Evolutionary conservation across 1,284 basidiomycete genomes (phyloP), one percentile per base, ranked within the genome.

Genomic region (Pterula multifida): DNA sequence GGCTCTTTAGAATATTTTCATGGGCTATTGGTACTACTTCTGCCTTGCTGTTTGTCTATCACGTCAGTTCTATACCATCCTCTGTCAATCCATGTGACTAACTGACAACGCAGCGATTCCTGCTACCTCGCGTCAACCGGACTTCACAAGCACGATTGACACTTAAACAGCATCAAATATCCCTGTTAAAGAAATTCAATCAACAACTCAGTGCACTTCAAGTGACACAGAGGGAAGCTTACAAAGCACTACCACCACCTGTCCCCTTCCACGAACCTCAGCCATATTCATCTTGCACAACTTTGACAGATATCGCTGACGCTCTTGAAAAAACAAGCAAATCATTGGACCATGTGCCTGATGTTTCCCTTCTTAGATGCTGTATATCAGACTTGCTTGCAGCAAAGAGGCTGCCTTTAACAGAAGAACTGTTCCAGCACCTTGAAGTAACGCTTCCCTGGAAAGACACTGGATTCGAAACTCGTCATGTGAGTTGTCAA

Each of bases 11-110:
- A 50, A 59, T 68, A 2, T 52, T 68, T n/a, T 62, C 63, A n/a
- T 72, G 69, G 68, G 28, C 66, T 32, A 61, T 66, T 4, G 69
- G 69, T 13, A 58, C 65, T 9, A 68, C 68, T 15, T 64, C 61
- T 3, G 60, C 59, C 0, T 47, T 69, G 2, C 55, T 71, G 23
- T 49, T 69, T 1, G 50, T 67, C 4, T 72, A 71, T 57, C 68
- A 61, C 42, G 64, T 65, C 25, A 47, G 63, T 54, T 4, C 17
- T 26, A 3, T 13, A 15, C 9, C 22, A 4, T 24, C 9, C 26
- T 47, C 4, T 13, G 12, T 3, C 45, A n/a, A 47, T 4, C 21
- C 9, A 17, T 11, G 6, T 22, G 12, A 15, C 22, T 6, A 36
- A 36, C 45, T 44, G 25, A 47, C n/a, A 26, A 71, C 69, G 62